Evolutionary conservation across 495 filamentous ascomycete species (phyloP).

Genomic region (Corynascus novoguineensis): DNA sequence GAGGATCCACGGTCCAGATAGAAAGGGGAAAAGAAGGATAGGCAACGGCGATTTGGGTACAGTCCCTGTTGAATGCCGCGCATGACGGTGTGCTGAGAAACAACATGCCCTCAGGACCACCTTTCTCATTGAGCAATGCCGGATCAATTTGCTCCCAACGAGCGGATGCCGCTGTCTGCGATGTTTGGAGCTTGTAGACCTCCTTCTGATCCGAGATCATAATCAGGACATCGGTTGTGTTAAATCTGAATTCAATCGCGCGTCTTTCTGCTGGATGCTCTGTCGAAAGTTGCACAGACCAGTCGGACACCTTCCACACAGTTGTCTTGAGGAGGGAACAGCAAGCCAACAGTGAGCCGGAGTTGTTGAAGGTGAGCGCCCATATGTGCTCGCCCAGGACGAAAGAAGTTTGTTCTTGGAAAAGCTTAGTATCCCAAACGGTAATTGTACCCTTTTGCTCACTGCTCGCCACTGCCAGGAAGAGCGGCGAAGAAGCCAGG

Average conservation of each 20-base stretch:
- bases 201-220: not conserved
- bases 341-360: constrained; percentile 8
- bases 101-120: too few species aligned
- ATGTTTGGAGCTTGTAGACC: not conserved
- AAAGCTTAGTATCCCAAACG: constrained; percentile 4
- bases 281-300: not conserved
- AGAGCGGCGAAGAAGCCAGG: not conserved
- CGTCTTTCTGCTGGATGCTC: not conserved
- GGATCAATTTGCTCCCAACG: not conserved
- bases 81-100: not conserved
- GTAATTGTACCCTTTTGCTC: not conserved
- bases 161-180: not conserved
- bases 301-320: constrained; percentile 11
- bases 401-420: not conserved
- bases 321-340: not conserved
- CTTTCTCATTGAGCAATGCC: not conserved
- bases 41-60: constrained; percentile 4
- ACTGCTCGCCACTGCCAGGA: not conserved
- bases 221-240: constrained; percentile 1
- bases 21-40: constrained; percentile 5
- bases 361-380: not conserved
- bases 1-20: constrained; percentile 1
- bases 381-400: not conserved
- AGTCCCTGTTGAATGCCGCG: constrained; percentile 6
- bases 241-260: constrained; percentile 1